Evolutionary conservation across 495 filamentous ascomycete genomes (phyloP).

Genomic region (Geopyxis carbonaria): DNA sequence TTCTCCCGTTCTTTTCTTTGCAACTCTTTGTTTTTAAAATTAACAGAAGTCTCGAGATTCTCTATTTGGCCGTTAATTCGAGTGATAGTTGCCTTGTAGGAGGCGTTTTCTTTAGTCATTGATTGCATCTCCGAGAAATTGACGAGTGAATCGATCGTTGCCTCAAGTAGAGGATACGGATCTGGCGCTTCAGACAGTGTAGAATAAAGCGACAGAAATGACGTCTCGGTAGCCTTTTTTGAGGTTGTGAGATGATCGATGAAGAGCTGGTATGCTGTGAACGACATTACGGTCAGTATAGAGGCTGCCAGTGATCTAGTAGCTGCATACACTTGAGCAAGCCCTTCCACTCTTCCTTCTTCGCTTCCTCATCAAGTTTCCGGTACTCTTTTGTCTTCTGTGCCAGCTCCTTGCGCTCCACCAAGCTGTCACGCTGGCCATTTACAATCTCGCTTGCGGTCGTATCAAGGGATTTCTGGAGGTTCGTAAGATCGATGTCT

Average conservation of each 20-base stretch:
- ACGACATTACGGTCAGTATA: background rate
- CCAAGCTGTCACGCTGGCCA: slow-evolving; percentile 76
- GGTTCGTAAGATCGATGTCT: slow-evolving; percentile 78
- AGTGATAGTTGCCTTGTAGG: slow-evolving; percentile 59
- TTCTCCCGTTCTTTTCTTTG: slow-evolving; percentile 54
- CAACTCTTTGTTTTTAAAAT: slow-evolving; percentile 21
- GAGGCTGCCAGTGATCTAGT: background rate
- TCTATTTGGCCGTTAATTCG: slow-evolving; percentile 60
- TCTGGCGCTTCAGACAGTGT: slow-evolving; percentile 89
- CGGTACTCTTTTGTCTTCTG: slow-evolving; percentile 97
- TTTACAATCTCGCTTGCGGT: slow-evolving; percentile 84
- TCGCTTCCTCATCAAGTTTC: slow-evolving; percentile 81
- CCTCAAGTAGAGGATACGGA: slow-evolving; percentile 89
- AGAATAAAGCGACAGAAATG: slow-evolving; percentile 83
- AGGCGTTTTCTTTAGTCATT: slow-evolving; percentile 67
- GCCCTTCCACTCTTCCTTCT: slow-evolving; percentile 72
- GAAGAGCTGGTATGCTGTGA: slow-evolving; percentile 80
- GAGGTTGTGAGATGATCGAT: slow-evolving; percentile 92
- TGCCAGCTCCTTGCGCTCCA: slow-evolving; percentile 89
- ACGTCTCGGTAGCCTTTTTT: slow-evolving; percentile 75
- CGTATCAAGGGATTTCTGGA: slow-evolving; percentile 75
- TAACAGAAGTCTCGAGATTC: slow-evolving; percentile 50
- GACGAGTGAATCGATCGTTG: slow-evolving; percentile 74
- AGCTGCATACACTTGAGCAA: slow-evolving; percentile 56
- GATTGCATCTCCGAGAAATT: slow-evolving; percentile 22